Evolutionary conservation across 345 rosid species (phyloP), one percentile per base, ranked within the genome.

Genomic region (Gossypium raimondii): DNA sequence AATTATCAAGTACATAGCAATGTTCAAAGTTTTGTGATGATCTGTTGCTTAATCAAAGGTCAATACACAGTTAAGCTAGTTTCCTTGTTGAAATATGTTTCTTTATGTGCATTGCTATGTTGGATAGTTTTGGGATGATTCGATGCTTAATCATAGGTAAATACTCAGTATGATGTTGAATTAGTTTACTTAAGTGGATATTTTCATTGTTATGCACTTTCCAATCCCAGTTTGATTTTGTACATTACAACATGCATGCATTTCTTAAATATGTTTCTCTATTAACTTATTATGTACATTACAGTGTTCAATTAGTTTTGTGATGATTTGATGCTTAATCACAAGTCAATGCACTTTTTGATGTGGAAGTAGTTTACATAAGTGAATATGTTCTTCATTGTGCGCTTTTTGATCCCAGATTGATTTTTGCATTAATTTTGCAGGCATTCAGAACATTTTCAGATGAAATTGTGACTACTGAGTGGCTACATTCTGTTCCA

Each of bases 401-500:
- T 76, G 60, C 77, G 29, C 56, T 75, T 73, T 22, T 60, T 64
- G 20, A 45, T 72, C 77, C 75, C 58, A 72, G 74, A 24, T 70
- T 73, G 69, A 29, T 67, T 70, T 69, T 20, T 59, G 52, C 29
- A 9, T 76, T 53, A 64, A 34, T 24, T 62, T 67, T 82, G 78
- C 73, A 95, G 98, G 90, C 93, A 20, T 89, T 89, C 73, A 89
- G 91, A 82, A 82, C 76, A 75, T 88, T 84, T 84, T 78, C 88
- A 50, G 90, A 95, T 78, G 85, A 82, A 82, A 80, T 57, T 79
- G 92, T 91, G 50, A 84, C 82, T 22, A 77, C 43, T n/a, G 98
- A 95, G 83, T 91, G 99, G 99, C 87, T 95, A 59, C 95, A 90
- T 81, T 88, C 94, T 71, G 86, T 95, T 77, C 98, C 99, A 25